Evolutionary conservation across 148 eudicot genomes (phyloP).

Genomic region (Vaccinium macrocarpon): DNA sequence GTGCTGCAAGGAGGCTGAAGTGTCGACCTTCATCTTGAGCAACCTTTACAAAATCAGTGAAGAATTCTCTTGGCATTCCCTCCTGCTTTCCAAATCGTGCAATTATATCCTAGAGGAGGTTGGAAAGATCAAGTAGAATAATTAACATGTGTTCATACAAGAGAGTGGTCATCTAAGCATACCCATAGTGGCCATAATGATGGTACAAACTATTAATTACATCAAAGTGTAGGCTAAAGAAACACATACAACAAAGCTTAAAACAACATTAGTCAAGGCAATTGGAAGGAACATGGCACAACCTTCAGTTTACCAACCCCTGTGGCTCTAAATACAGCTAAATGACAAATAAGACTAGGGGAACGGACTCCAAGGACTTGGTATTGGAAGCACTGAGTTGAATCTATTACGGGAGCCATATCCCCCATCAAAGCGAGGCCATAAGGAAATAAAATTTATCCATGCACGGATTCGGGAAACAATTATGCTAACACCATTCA

Average conservation of each 20-base stretch:
- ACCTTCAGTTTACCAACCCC: not conserved
- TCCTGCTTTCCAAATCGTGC: slow-evolving; percentile 91
- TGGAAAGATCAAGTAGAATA: not conserved
- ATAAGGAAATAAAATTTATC: not conserved
- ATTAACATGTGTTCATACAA: not conserved
- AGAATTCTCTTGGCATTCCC: slow-evolving; percentile 83
- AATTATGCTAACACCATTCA: not conserved
- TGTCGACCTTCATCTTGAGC: slow-evolving; percentile 99
- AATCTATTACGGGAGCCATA: not conserved
- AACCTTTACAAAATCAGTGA: slow-evolving; percentile 92
- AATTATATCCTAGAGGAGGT: slow-evolving; percentile 68
- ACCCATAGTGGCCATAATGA: not conserved
- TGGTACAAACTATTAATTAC: not conserved
- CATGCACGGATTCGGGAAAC: no score
- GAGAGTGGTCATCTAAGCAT: not conserved
- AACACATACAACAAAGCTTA: not conserved
- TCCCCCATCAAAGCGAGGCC: no score
- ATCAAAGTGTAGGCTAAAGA: not conserved
- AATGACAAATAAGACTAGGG: not conserved
- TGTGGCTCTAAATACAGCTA: not conserved
- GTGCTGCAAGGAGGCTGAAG: slow-evolving; percentile 75
- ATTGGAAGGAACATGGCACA: not conserved
- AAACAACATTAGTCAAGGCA: not conserved
- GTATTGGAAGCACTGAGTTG: not conserved
- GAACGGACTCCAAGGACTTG: not conserved